These are phyloP conservation scores for Scortechinia acanthostroma DNA, from an alignment of 2,329 filamentous ascomycete species.

Conservation along the genomic window DNA sequence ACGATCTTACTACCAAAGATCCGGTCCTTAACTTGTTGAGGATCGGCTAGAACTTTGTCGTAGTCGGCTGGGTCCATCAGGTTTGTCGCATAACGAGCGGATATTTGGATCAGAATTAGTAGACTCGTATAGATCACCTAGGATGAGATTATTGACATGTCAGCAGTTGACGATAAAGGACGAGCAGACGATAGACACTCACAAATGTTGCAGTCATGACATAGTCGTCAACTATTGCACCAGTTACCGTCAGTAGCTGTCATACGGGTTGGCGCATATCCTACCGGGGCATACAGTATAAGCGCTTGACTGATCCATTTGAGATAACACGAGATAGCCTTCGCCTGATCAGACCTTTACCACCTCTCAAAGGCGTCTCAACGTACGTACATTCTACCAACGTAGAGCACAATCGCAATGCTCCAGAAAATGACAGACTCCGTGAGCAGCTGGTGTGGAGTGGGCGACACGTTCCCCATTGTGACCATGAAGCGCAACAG, in stretches of 20 bases:
- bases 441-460: conserved; percentile 14
- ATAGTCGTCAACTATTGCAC: neutral
- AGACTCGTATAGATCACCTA: conserved; percentile 22
- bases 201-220: conserved; percentile 1
- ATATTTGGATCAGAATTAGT: conserved; percentile 23
- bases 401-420: conserved; percentile 15
- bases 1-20: conserved; percentile 38
- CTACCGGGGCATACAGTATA: conserved; percentile 15
- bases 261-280: no score
- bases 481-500: no score
- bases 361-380: no score
- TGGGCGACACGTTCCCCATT: conserved; percentile 18
- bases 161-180: no score
- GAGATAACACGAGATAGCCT: conserved; percentile 15
- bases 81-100: conserved; percentile 23
- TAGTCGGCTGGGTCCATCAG: conserved; percentile 23
- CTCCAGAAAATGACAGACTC: conserved; percentile 19
- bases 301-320: conserved; percentile 15
- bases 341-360: neutral
- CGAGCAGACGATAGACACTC: no score
- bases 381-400: conserved; percentile 16
- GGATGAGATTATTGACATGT: no score
- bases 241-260: no score
- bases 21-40: conserved; percentile 27
- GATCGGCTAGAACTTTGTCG: conserved; percentile 16